Evolutionary conservation across 164 flowering plant genomes (phyloP).

Genomic region (Liriodendron chinense): DNA sequence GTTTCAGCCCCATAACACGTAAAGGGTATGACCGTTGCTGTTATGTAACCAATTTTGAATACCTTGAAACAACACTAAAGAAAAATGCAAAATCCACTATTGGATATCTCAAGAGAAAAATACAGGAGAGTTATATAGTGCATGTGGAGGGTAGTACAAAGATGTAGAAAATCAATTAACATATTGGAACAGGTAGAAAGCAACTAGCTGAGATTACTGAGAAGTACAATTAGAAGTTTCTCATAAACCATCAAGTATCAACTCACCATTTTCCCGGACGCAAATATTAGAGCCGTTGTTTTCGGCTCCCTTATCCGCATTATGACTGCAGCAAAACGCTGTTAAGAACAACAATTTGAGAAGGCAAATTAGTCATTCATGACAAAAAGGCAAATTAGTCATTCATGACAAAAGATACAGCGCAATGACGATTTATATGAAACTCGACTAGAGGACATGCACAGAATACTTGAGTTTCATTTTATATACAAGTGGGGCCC

Average conservation of each 20-base stretch:
- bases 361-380: neutral
- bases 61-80: no score
- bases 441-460: neutral
- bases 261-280: slow-evolving; percentile 94
- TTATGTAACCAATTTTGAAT: no score
- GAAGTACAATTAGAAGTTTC: no score
- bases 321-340: slow-evolving; percentile 97
- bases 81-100: no score
- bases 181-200: neutral
- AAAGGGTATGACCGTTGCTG: no score
- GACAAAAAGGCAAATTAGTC: neutral
- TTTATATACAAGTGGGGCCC: no score
- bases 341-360: slow-evolving; percentile 18
- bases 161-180: neutral
- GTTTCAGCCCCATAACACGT: no score
- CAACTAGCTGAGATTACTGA: neutral
- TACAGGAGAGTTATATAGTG: no score
- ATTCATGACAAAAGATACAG: neutral
- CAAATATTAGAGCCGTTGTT: slow-evolving; percentile 88
- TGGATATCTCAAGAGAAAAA: no score
- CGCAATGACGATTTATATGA: neutral
- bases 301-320: slow-evolving; percentile 93
- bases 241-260: neutral
- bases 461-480: no score
- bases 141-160: no score